Evolutionary conservation across 768 basidiomycete species (phyloP), one percentile per base, ranked within the genome.

Genomic region (Kwoniella mangroviensis): DNA sequence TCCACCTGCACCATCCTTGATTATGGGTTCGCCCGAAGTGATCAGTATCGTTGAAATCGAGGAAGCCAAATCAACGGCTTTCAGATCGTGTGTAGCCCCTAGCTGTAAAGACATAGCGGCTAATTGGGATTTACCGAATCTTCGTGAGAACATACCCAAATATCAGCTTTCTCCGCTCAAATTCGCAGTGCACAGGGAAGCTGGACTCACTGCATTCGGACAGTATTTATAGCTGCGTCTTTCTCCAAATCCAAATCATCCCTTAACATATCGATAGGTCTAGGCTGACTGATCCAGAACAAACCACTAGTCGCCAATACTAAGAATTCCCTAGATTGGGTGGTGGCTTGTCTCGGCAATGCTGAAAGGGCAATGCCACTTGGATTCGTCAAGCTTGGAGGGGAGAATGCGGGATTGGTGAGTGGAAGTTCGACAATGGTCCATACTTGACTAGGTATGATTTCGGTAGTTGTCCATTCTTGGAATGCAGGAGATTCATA

Each of bases 221-320:
- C 94, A 65, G 91, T 89, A 49, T 90, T 88, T 65, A 94, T 89
- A n/a, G 91, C 88, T 75, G 93, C 90, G 1, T 88, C 87, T 62
- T 94, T 91, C 55, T 90, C 87, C 74, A 90, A 89, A 81, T 96
- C 94, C 24, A 98, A 85, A 24, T 92, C 90, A 3, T 89, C 90
- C 80, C 87, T 88, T 63, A 98, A 83, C 70, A 92, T 91, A 80
- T 98, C 96, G 60, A 96, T 82, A 6, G 95, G 90, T 53, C 94
- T 87, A 66, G 92, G 87, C 84, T 94, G 92, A 28, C 87, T 86
- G 63, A 96, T 85, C 80, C 92, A 90, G 21, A 90, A 91, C 70
- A 97, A 82, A 4, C 94, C 94, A 19, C 89, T 90, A 75, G 93
- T 95, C 6, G 94, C 94, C 60, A 98, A 84, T 68, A 98, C 87